Evolutionary conservation across 495 filamentous ascomycete species (phyloP), one percentile per base, ranked within the genome.

Genomic region (Neurospora cerealis): DNA sequence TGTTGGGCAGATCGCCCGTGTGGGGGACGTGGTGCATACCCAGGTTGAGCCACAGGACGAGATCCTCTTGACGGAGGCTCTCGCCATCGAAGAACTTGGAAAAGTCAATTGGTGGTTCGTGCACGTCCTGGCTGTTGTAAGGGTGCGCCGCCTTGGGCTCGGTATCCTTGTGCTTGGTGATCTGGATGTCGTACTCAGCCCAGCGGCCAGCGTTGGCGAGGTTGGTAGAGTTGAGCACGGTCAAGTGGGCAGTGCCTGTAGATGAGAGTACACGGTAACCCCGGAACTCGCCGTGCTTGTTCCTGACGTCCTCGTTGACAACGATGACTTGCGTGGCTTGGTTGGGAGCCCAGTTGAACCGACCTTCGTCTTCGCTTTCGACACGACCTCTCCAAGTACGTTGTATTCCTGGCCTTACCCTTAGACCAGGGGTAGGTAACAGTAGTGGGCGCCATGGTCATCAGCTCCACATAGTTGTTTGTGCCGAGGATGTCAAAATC

Each of bases 1-100:
- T 87, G 77, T 87, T 88, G 60, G 87, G 87, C 7, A 88, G 76
- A 72, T 89, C 88, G 38, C 84, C 85, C 15, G 86, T 84, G 77
- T 88, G 84, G 19, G 88, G 88, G 28, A 89, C 77, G 75, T 89
- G 88, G 75, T 90, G 87, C 81, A 87, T 88, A 21, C 88, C 88
- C 9, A 90, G 79, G 74, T 88, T 88, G 75, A 88, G 83, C 79
- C 83, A 86, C n/a, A 87, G 60, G 46, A 87, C 85, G 66, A 91
- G 71, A 75, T 89, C 89, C 74, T 87, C 87, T 77, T 89, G 84
- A 38, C 81, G 78, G 37, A 89, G 78, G 24, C 44, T 77, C 78
- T 90, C 88, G 72, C 83, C 83, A 73, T 90, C 79, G 70, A 89
- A 85, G 78, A 88, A 90, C 48, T 85, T 83, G 70, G 74, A 79